Evolutionary conservation across 2,329 filamentous ascomycete species (phyloP), one percentile per base, ranked within the genome.

Genomic region (Leptosphaerulina australis): DNA sequence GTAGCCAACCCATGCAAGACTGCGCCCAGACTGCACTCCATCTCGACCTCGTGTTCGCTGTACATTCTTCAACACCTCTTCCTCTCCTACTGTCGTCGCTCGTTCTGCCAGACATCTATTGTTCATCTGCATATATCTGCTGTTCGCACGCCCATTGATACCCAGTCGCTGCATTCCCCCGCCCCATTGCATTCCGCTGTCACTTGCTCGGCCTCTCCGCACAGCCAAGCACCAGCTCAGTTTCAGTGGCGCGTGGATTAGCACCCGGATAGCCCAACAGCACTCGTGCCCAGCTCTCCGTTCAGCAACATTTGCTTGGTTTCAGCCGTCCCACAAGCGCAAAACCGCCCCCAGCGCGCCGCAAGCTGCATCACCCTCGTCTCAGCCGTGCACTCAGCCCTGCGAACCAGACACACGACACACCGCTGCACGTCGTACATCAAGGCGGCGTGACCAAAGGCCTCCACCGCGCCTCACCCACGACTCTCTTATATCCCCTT

Each of bases 371-470:
- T 63, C 64, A 65, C 48, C 48, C 53, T 20, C 40, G 68, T 71
- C 68, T 70, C 68, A 70, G 50, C 58, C 58, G 54, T 50, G 53
- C 64, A 44, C 50, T 43, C 58, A 56, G 58, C 60, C 58, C 56
- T 60, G 53, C 59, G 38, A 48, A 40, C 56, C 56, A 44, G 49
- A 50, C 37, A 34, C 39, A 39, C 58, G 39, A 51, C 47, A 47
- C 53, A 26, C 37, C 33, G 18, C 48, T 39, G 56, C 58, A 34
- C 35, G 49, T 49, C 51, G 48, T 55, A 47, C 41, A 21, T 10
- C 17, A 15, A 17, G 22, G 40, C 40, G 40, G 39, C 33, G 46
- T 38, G 39, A 44, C 44, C 44, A 47, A n/a, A 36, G 29, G 40
- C 52, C 34, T 37, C 40, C 51, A 41, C 50, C 56, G 44, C 56